Conservation (phyloP, 2,329 filamentous ascomycete species). For the Seiridium cupressi region DNA sequence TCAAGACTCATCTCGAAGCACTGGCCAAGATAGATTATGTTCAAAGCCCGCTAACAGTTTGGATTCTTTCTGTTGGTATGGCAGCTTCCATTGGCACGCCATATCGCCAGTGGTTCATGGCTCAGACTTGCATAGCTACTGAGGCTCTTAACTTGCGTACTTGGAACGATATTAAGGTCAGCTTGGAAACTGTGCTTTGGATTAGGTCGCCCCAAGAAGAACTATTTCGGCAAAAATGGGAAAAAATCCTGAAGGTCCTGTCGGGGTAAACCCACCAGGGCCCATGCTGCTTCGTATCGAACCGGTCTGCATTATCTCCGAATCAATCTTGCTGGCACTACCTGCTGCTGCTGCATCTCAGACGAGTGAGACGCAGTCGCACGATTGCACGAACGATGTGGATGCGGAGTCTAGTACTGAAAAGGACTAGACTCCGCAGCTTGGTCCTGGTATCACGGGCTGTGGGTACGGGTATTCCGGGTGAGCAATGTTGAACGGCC, state of each 20-base stretch:
- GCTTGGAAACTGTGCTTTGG: conserved; percentile 27
- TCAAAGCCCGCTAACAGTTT: conserved; percentile 31
- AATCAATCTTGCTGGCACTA: neutral
- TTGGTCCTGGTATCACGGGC: neutral
- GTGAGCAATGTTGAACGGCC: neutral
- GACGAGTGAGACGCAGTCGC: no score
- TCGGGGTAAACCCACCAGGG: neutral
- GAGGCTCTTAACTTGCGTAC: conserved; percentile 1
- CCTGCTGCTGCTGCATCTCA: no score
- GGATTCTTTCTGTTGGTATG: conserved; percentile 41
- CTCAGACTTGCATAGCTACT: conserved; percentile 15
- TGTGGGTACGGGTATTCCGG: no score
- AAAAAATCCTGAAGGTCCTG: conserved; percentile 14
- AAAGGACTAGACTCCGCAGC: conserved; percentile 8
- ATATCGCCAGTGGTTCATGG: conserved; percentile 27
- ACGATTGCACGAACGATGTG: neutral
- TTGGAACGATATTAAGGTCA: conserved; percentile 20
- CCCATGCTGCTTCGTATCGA: neutral
- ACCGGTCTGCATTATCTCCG: neutral
- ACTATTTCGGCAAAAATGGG: conserved; percentile 26
- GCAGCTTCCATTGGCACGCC: conserved; percentile 27
- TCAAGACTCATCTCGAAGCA: conserved; percentile 28
- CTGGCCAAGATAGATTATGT: conserved; percentile 10
- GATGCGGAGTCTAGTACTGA: conserved; percentile 5
- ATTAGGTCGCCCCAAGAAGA: conserved; percentile 18